Percentiles rank a stretch among this genome's conserved stretches.
Evolutionary conservation across 495 filamentous ascomycete genomes (phyloP).

Genomic region (Evansstolkia leycettana): DNA sequence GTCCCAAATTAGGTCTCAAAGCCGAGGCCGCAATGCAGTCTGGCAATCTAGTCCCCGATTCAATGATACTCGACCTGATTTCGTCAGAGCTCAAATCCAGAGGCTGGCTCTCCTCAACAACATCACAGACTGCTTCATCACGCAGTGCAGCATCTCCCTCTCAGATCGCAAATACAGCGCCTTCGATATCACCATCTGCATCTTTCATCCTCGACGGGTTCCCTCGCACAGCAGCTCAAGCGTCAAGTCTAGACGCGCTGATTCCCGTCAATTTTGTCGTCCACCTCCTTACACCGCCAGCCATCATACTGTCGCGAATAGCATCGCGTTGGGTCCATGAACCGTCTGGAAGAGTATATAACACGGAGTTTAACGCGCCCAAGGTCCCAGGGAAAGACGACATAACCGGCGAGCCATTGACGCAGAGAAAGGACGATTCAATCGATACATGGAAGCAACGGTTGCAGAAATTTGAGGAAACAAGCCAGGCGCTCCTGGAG

Average conservation of each 20-base stretch:
- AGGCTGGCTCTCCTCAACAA: conserved; percentile 55
- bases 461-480: conserved; percentile 73
- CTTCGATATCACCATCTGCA: conserved; percentile 58
- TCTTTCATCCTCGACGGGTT: conserved; percentile 96
- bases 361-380: conserved; percentile 81
- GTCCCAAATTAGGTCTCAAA: conserved; percentile 63
- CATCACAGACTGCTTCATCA: conserved; percentile 9
- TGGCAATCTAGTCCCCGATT: conserved; percentile 76
- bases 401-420: conserved; percentile 77
- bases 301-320: conserved; percentile 81
- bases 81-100: conserved; percentile 70
- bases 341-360: conserved; percentile 85
- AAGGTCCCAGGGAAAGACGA: conserved; percentile 75
- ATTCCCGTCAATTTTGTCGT: conserved; percentile 90
- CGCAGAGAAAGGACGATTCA: conserved; percentile 72
- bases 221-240: conserved; percentile 77
- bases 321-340: conserved; percentile 88
- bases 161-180: conserved; percentile 15
- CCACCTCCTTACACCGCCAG: conserved; percentile 34
- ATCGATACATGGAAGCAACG: conserved; percentile 74
- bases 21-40: conserved; percentile 77
- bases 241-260: conserved; percentile 58
- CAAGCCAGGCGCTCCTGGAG: conserved; percentile 70
- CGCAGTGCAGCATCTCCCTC: conserved; percentile 9
- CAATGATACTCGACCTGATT: conserved; percentile 84